Evolutionary conservation across 108 stramenopile genomes (phyloP).

Genomic region (Fragilaria radians): DNA sequence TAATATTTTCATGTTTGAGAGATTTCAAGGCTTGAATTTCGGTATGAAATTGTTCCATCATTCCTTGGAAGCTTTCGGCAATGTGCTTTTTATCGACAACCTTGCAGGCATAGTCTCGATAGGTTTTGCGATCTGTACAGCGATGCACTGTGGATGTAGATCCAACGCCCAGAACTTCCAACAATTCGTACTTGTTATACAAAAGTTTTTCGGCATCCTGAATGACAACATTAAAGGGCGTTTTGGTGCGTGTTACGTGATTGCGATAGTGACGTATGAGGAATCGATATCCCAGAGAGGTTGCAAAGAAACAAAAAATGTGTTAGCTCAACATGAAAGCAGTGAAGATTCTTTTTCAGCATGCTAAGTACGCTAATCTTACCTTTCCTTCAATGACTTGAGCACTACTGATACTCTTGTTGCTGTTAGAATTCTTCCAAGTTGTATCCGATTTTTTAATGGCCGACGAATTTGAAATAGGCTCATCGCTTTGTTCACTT

Average conservation of each 20-base stretch:
- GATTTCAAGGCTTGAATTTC: conserved; percentile 81
- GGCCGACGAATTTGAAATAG: too few species aligned
- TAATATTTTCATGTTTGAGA: conserved; percentile 90
- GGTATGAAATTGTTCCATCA: conserved; percentile 93
- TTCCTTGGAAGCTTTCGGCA: conserved; percentile 77
- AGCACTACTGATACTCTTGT: too few species aligned
- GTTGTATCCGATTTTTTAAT: too few species aligned
- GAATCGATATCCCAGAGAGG: too few species aligned
- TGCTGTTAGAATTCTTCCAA: too few species aligned
- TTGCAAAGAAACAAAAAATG: background rate
- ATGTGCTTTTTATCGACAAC: conserved; percentile 93
- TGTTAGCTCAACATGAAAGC: conserved; percentile 3
- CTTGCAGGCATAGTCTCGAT: conserved; percentile 87
- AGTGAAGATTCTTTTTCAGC: too few species aligned
- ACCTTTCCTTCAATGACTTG: too few species aligned
- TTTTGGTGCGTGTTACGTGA: conserved; percentile 4
- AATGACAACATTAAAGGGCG: background rate
- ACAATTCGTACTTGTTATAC: conserved; percentile 76
- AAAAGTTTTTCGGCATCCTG: conserved; percentile 62
- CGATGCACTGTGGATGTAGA: conserved; percentile 93
- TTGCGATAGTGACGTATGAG: too few species aligned
- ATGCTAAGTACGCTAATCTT: too few species aligned
- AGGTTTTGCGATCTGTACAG: conserved; percentile 54
- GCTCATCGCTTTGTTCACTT: too few species aligned
- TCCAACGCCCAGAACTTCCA: conserved; percentile 93